These are phyloP conservation scores for Suhomyces sp. DNA, from an alignment of 805 yeast species.

Conservation along the genomic window DNA sequence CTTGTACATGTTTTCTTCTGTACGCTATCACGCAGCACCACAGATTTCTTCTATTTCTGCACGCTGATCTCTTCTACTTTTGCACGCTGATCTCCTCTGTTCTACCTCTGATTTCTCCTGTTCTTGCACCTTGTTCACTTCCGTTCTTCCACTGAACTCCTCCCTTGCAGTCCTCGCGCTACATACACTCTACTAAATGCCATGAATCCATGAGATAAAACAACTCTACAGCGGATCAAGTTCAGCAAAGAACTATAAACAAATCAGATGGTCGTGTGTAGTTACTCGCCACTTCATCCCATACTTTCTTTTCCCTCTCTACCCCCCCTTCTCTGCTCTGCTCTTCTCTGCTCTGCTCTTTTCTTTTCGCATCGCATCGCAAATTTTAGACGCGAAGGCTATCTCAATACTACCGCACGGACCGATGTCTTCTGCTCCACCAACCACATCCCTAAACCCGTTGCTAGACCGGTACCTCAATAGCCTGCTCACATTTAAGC, in stretches of 20 bases:
- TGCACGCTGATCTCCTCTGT: not conserved
- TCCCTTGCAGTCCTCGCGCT: not conserved
- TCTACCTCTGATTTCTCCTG: not conserved
- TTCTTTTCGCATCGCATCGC: slow-evolving; percentile 6
- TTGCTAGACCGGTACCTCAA: slow-evolving; percentile 59
- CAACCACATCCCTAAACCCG: slow-evolving; percentile 37
- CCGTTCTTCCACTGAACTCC: not conserved
- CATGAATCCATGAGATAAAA: not conserved
- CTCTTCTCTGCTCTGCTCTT: not conserved
- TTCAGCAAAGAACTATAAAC: not conserved
- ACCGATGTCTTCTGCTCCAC: not conserved
- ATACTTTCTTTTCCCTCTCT: not conserved
- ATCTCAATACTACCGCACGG: not conserved
- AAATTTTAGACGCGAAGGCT: not conserved
- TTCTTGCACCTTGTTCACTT: not conserved
- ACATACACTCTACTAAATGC: not conserved
- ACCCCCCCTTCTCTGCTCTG: not conserved
- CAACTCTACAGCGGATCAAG: not conserved
- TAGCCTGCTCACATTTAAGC: slow-evolving; percentile 60
- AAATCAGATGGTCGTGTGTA: too few species aligned
- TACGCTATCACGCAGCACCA: too few species aligned
- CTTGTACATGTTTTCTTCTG: not conserved
- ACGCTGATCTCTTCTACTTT: not conserved
- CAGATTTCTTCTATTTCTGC: not conserved
- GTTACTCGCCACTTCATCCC: too few species aligned